Conservation (phyloP, 2,329 filamentous ascomycete genomes). For the Thelonectria blattea region DNA sequence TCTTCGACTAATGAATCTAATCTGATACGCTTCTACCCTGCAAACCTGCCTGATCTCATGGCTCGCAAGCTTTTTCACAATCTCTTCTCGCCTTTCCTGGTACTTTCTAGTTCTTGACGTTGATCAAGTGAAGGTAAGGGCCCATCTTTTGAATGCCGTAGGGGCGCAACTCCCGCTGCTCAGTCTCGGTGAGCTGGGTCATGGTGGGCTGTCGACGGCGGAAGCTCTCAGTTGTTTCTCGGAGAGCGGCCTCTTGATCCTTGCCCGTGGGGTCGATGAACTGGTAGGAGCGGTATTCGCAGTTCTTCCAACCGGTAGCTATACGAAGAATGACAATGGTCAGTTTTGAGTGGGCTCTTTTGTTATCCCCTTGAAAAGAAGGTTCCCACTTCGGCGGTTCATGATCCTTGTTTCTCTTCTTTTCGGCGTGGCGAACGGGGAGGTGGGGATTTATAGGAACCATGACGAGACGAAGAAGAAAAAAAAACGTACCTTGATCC, state of each 20-base stretch:
- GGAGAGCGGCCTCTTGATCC: conserved; percentile 54
- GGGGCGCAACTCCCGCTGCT: conserved; percentile 53
- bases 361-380: neutral
- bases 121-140: conserved; percentile 45
- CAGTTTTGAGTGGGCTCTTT: conserved; percentile 6
- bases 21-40: conserved; percentile 1
- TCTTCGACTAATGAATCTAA: neutral
- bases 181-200: conserved; percentile 50
- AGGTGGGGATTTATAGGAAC: conserved; percentile 2
- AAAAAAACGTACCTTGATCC: conserved; percentile 45
- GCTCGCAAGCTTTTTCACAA: neutral
- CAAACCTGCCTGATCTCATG: neutral
- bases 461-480: neutral
- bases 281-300: conserved; percentile 72
- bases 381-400: neutral
- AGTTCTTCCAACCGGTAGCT: conserved; percentile 78
- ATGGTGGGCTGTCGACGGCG: conserved; percentile 49
- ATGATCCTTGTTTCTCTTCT: neutral
- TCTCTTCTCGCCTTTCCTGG: neutral
- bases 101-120: conserved; percentile 13
- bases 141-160: conserved; percentile 46
- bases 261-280: conserved; percentile 61
- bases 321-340: conserved; percentile 15
- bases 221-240: conserved; percentile 58
- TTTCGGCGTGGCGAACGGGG: conserved; percentile 3